These are phyloP conservation scores for Talaromyces rugulosus DNA, from an alignment of 2,329 filamentous ascomycete species.

Conservation along the genomic window DNA sequence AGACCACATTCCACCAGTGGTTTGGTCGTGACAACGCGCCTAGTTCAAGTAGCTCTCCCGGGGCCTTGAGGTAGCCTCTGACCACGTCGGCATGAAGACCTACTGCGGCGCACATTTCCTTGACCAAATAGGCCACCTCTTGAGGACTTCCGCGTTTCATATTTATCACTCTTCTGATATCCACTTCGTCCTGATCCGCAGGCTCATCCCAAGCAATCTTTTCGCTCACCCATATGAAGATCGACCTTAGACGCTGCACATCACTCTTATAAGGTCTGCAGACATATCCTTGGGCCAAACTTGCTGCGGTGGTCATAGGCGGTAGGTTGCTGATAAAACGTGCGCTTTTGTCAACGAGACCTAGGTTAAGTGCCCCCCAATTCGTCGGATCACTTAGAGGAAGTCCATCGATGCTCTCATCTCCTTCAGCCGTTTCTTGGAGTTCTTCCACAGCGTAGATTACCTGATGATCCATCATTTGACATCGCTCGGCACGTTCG, in stretches of 20 bases:
- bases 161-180: slow-evolving; percentile 79
- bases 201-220: slow-evolving; percentile 94
- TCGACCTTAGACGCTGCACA: slow-evolving; percentile 85
- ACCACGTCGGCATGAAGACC: slow-evolving; percentile 85
- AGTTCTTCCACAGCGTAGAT: slow-evolving; percentile 87
- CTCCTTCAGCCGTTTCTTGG: slow-evolving; percentile 77
- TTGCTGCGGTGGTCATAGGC: slow-evolving; percentile 73
- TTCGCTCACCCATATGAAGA: slow-evolving; percentile 97
- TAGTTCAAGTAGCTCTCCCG: slow-evolving; percentile 77
- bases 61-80: slow-evolving; percentile 83
- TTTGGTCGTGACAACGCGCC: slow-evolving; percentile 82
- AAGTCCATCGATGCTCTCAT: slow-evolving; percentile 80
- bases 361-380: slow-evolving; percentile 73
- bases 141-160: slow-evolving; percentile 78
- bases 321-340: slow-evolving; percentile 83
- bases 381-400: slow-evolving; percentile 79
- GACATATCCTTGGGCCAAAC: slow-evolving; percentile 83
- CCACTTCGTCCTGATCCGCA: slow-evolving; percentile 71
- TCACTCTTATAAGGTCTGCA: slow-evolving; percentile 93
- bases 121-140: slow-evolving; percentile 81
- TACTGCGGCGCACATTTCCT: slow-evolving; percentile 90
- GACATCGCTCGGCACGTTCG: slow-evolving; percentile 81
- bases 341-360: slow-evolving; percentile 90
- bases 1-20: slow-evolving; percentile 95
- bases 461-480: slow-evolving; percentile 89